Conservation (phyloP, 345 rosid species). For the Nasturtium officinale region DNA sequence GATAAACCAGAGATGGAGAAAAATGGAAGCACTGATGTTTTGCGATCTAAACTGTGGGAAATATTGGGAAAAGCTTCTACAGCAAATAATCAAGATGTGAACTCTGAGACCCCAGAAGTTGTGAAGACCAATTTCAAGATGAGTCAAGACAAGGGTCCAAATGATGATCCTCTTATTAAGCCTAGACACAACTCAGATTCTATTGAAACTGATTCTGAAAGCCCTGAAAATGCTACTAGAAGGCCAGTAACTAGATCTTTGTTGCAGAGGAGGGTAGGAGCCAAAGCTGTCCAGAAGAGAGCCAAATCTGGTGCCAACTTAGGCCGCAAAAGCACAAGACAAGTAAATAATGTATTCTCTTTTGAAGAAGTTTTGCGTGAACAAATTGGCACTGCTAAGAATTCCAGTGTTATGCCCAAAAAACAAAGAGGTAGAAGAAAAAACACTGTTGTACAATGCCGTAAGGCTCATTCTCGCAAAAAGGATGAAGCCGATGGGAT, state of each 20-base stretch:
- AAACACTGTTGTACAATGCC: constrained; percentile 47
- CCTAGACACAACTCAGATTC: constrained; percentile 67
- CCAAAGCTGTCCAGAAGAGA: constrained; percentile 41
- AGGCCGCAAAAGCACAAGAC: constrained; percentile 40
- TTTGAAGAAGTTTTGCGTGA: constrained; percentile 54
- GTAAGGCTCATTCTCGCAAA: constrained; percentile 45
- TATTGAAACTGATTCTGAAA: constrained; percentile 80
- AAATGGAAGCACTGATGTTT: constrained; percentile 55
- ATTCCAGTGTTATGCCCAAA: constrained; percentile 42
- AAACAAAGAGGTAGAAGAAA: constrained; percentile 50
- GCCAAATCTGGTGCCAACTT: constrained; percentile 44
- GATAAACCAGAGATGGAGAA: constrained; percentile 47
- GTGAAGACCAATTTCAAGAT: constrained; percentile 45
- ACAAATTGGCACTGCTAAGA: constrained; percentile 43
- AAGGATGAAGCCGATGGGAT: constrained; percentile 46
- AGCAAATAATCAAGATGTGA: constrained; percentile 55
- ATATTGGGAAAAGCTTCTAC: constrained; percentile 70
- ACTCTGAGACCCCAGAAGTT: constrained; percentile 47
- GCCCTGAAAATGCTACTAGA: constrained; percentile 49
- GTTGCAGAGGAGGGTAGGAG: constrained; percentile 51
- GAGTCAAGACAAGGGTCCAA: constrained; percentile 38
- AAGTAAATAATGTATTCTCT: constrained; percentile 51
- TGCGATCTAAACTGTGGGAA: constrained; percentile 82
- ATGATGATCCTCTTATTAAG: constrained; percentile 43
- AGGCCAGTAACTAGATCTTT: constrained; percentile 71